Percentiles rank a stretch among this genome's conserved stretches.
phyloP scores from a whole-genome alignment of 2,329 filamentous ascomycete genomes.

The Chrysoporthe cubensis region DNA sequence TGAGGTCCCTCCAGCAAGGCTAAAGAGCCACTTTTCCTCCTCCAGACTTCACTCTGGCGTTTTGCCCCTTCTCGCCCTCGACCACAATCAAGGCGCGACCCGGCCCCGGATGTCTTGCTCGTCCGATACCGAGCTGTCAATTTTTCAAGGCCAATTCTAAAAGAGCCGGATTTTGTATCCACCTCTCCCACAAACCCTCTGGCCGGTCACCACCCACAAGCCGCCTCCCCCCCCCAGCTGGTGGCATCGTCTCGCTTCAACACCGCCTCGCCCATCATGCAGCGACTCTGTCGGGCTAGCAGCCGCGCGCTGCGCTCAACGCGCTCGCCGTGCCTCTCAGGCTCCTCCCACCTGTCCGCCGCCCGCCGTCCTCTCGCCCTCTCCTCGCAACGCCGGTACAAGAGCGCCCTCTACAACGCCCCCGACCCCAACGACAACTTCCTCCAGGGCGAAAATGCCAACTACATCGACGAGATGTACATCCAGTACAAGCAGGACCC shows the following conservation, averaged over 20 bases:
- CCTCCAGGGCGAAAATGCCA: slow-evolving; percentile 93
- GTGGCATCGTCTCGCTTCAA: slow-evolving; percentile 5
- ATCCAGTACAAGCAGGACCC: slow-evolving; percentile 95
- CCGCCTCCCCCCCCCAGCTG: neutral
- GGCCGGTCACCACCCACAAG: neutral
- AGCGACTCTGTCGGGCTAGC: slow-evolving; percentile 28
- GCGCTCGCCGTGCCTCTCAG: slow-evolving; percentile 47
- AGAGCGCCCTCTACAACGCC: slow-evolving; percentile 57
- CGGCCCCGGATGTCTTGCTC: slow-evolving; percentile 24
- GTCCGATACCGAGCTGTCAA: slow-evolving; percentile 22
- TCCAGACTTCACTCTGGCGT: slow-evolving; percentile 15
- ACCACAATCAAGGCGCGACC: slow-evolving; percentile 13
- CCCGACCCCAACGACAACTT: slow-evolving; percentile 93
- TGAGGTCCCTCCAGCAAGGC: neutral
- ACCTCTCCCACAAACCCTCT: slow-evolving; percentile 3
- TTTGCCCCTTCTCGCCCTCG: slow-evolving; percentile 8
- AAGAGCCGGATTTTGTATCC: slow-evolving; percentile 19
- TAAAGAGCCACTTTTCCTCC: slow-evolving; percentile 22
- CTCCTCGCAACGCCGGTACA: slow-evolving; percentile 56
- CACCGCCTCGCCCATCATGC: slow-evolving; percentile 24
- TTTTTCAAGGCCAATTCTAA: slow-evolving; percentile 15
- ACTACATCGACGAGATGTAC: slow-evolving; percentile 99
- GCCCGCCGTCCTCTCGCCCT: slow-evolving; percentile 55
- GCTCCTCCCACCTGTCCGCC: slow-evolving; percentile 41
- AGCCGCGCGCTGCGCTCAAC: slow-evolving; percentile 36